Evolutionary conservation across 768 basidiomycete species (phyloP).

Genomic region (Leccinellum rugosiceps): DNA sequence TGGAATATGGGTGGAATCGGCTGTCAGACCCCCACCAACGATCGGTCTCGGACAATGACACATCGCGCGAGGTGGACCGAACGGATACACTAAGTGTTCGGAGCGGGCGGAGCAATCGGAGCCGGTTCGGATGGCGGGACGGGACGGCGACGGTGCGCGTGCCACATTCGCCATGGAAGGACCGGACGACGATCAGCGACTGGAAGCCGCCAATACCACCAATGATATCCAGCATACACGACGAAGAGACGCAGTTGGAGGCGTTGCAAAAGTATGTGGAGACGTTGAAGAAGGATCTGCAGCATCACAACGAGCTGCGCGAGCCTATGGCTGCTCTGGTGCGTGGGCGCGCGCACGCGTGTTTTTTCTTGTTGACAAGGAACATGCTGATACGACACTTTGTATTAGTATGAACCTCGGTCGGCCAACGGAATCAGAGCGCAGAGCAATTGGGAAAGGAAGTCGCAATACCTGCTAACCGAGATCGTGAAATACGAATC

Average conservation of each 20-base stretch:
- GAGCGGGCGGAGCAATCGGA: conserved; percentile 71
- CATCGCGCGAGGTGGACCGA: conserved; percentile 44
- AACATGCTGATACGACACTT: neutral
- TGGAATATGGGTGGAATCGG: conserved; percentile 98
- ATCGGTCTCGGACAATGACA: conserved; percentile 57
- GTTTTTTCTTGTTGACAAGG: neutral
- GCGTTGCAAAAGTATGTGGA: conserved; percentile 79
- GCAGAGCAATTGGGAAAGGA: conserved; percentile 88
- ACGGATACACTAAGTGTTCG: conserved; percentile 70
- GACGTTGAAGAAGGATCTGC: conserved; percentile 73
- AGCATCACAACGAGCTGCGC: conserved; percentile 78
- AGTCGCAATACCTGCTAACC: conserved; percentile 81
- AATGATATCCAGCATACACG: conserved; percentile 76
- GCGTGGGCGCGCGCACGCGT: neutral
- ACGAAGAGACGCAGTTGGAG: conserved; percentile 92
- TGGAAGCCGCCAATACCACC: conserved; percentile 93
- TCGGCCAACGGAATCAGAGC: conserved; percentile 75
- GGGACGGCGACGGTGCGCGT: conserved; percentile 62
- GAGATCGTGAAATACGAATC: conserved; percentile 96
- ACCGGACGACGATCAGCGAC: conserved; percentile 79
- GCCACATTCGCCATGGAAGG: conserved; percentile 68
- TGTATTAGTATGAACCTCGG: conserved; percentile 62
- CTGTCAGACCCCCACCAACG: conserved; percentile 55
- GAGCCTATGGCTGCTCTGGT: conserved; percentile 83
- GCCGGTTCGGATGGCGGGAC: conserved; percentile 72